Conservation (phyloP, 1,284 basidiomycete genomes). For the Tausonia pullulans region DNA sequence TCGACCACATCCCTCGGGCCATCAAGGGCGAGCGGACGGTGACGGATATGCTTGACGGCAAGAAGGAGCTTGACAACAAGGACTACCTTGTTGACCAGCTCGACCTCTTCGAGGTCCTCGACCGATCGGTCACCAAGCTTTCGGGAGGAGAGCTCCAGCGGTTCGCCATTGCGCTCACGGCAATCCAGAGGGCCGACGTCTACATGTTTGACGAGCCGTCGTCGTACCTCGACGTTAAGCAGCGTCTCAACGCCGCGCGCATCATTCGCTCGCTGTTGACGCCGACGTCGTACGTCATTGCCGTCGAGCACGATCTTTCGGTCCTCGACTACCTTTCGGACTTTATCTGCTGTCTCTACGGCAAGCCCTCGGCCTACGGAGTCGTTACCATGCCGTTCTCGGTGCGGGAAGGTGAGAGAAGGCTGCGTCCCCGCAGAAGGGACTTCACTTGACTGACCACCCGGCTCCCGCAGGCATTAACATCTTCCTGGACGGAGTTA, state of each 20-base stretch:
- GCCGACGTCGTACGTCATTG: constrained; percentile 78
- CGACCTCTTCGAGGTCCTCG: constrained; percentile 72
- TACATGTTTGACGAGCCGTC: constrained; percentile 98
- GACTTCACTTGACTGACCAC: no score
- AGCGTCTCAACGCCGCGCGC: constrained; percentile 88
- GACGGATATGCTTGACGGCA: constrained; percentile 68
- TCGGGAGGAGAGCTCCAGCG: constrained; percentile 93
- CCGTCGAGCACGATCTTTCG: constrained; percentile 94
- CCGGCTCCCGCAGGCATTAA: constrained; percentile 60
- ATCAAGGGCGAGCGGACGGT: constrained; percentile 85
- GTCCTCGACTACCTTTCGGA: constrained; percentile 95
- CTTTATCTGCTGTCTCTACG: constrained; percentile 92
- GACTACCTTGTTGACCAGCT: constrained; percentile 68
- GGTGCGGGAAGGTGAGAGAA: constrained; percentile 71
- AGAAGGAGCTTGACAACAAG: constrained; percentile 72
- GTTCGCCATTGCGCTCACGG: constrained; percentile 89
- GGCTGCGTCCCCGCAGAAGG: no score
- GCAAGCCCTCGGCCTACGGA: constrained; percentile 81
- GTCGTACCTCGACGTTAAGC: constrained; percentile 88
- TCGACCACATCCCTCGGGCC: constrained; percentile 90
- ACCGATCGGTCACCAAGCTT: constrained; percentile 69
- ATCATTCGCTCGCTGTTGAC: constrained; percentile 76
- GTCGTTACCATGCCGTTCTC: constrained; percentile 97
- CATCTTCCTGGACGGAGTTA: constrained; percentile 94
- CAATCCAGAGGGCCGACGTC: constrained; percentile 86